These are phyloP conservation scores for Cucurbita pepo DNA, from an alignment of 306 rosid genomes.

Conservation along the genomic window DNA sequence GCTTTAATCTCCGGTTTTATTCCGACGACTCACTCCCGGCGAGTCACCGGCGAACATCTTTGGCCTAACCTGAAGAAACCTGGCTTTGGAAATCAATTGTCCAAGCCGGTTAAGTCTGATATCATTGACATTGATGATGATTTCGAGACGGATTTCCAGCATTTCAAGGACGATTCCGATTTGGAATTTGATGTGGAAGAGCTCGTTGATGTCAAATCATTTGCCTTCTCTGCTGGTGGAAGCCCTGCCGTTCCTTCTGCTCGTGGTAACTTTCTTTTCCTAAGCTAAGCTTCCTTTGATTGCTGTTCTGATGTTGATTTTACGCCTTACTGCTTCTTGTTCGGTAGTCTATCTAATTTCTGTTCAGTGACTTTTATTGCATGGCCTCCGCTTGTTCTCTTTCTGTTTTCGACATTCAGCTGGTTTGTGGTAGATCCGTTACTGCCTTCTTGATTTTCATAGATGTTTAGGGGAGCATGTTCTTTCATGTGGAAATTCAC, in stretches of 20 bases:
- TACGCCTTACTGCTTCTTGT: neutral
- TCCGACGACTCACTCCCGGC: constrained; percentile 29
- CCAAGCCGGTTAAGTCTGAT: constrained; percentile 20
- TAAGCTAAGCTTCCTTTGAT: constrained; percentile 14
- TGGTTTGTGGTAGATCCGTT: neutral
- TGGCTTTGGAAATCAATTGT: constrained; percentile 13
- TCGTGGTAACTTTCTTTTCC: constrained; percentile 35
- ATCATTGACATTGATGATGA: constrained; percentile 37
- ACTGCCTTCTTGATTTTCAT: neutral
- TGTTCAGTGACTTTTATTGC: neutral
- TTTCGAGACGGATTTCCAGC: constrained; percentile 74
- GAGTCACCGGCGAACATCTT: constrained; percentile 41
- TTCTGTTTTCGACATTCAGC: neutral
- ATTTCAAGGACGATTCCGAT: constrained; percentile 79
- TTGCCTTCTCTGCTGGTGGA: constrained; percentile 19
- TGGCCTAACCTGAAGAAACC: constrained; percentile 55
- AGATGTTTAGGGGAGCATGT: neutral
- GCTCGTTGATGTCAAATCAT: constrained; percentile 30
- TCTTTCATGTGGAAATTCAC: neutral
- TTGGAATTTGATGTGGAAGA: constrained; percentile 46
- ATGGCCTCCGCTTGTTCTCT: neutral
- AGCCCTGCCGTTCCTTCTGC: constrained; percentile 9
- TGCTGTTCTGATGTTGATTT: neutral
- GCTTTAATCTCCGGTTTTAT: constrained; percentile 90
- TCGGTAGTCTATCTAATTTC: neutral